phyloP scores from a whole-genome alignment of 2,329 filamentous ascomycete genomes.

The Biscogniauxia sp. region DNA sequence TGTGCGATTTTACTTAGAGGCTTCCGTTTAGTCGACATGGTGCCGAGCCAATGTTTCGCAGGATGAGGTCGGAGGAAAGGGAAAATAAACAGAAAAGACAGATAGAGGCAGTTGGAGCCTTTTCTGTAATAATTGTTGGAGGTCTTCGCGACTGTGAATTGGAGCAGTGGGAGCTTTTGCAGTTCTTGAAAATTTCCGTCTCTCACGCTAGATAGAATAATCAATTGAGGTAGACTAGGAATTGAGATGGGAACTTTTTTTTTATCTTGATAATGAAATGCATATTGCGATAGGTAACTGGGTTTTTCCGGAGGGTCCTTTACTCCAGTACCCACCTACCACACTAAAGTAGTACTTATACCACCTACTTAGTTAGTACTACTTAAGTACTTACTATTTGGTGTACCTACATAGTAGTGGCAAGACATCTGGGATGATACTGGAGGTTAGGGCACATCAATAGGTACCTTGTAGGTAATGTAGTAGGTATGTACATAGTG shows the following conservation, averaged over 20 bases:
- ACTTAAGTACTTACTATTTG: too few species aligned
- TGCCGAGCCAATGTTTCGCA: conserved; percentile 7
- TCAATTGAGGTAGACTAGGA: not conserved
- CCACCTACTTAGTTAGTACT: too few species aligned
- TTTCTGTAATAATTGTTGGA: conserved; percentile 12
- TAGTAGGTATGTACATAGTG: too few species aligned
- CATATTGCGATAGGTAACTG: not conserved
- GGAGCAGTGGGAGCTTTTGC: not conserved
- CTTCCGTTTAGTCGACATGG: conserved; percentile 63
- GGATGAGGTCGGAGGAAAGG: not conserved
- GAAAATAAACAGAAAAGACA: conserved; percentile 1
- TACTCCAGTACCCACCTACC: too few species aligned
- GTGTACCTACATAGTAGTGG: too few species aligned
- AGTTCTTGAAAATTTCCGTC: not conserved
- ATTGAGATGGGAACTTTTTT: conserved; percentile 1
- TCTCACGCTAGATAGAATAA: not conserved
- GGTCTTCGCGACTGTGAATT: not conserved
- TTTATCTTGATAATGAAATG: not conserved
- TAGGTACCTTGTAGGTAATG: too few species aligned
- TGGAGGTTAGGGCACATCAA: too few species aligned
- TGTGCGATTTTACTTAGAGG: conserved; percentile 54
- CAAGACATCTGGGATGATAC: too few species aligned
- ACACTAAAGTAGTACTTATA: too few species aligned
- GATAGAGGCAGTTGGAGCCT: conserved; percentile 4
- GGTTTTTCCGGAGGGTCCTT: not conserved